phyloP scores from a whole-genome alignment of 148 eudicot genomes.

The Hydrangea macrophylla region DNA sequence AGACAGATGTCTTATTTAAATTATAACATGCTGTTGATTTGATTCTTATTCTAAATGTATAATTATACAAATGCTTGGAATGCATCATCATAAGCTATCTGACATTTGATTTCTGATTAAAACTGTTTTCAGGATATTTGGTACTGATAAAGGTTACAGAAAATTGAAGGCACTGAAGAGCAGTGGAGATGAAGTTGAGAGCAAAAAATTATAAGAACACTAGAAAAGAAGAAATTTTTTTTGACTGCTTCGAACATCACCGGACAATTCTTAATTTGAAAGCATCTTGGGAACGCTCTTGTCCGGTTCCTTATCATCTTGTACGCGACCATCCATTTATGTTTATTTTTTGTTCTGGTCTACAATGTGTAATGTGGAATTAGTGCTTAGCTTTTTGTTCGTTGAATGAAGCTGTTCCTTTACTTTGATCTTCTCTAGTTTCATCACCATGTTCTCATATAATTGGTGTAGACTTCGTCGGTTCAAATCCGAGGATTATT shows the following conservation, averaged over 20 bases:
- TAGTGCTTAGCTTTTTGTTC: neutral
- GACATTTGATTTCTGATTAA: neutral
- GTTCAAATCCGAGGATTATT: too few species aligned
- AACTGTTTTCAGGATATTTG: constrained; percentile 57
- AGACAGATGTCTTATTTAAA: neutral
- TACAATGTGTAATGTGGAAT: constrained; percentile 8
- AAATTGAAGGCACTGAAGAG: constrained; percentile 61
- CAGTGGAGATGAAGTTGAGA: constrained; percentile 30
- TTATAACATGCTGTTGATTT: neutral
- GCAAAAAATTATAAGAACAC: constrained; percentile 38
- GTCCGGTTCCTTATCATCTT: neutral
- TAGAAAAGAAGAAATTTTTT: neutral
- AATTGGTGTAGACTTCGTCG: too few species aligned
- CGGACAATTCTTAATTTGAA: neutral
- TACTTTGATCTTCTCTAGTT: neutral
- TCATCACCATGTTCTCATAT: too few species aligned
- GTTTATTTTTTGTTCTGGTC: neutral
- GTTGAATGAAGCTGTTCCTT: neutral
- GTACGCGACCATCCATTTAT: neutral
- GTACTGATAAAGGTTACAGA: constrained; percentile 76
- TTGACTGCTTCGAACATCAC: neutral
- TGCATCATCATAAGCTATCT: neutral
- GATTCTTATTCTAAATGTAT: neutral
- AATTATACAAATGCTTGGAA: neutral
- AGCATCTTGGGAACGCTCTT: constrained; percentile 7